A percentile compares a stretch with the other conserved stretches of the same genome.
These are phyloP conservation scores for Boletus rufocinnamomeus DNA, from an alignment of 768 basidiomycete genomes.

Conservation along the genomic window DNA sequence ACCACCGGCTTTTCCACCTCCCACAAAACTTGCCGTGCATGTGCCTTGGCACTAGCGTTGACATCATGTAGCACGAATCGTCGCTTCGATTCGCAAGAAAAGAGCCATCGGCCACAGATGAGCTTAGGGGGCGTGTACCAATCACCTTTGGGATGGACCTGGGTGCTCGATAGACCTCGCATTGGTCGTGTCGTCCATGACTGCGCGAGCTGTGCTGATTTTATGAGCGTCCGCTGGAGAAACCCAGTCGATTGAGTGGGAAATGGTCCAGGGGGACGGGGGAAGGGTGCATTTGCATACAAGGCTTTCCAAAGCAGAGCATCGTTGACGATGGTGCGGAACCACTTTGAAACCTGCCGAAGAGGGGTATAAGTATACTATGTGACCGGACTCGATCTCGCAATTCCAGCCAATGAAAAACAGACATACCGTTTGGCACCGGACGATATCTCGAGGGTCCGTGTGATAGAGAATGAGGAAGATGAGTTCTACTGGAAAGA, in stretches of 20 bases:
- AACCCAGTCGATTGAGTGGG: neutral
- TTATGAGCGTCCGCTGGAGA: slow-evolving; percentile 7
- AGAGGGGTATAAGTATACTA: neutral
- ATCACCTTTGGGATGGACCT: neutral
- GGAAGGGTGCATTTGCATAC: neutral
- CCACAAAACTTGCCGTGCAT: neutral
- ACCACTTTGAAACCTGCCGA: slow-evolving; percentile 8
- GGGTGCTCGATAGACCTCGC: neutral
- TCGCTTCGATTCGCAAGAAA: neutral
- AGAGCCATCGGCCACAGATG: slow-evolving; percentile 7
- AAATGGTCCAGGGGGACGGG: slow-evolving; percentile 1
- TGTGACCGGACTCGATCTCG: neutral
- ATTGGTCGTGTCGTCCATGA: slow-evolving; percentile 7
- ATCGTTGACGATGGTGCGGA: neutral
- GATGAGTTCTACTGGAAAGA: slow-evolving; percentile 1
- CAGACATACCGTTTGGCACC: neutral
- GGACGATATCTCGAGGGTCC: neutral
- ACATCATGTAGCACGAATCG: slow-evolving; percentile 1
- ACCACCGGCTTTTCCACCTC: neutral
- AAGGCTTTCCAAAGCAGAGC: neutral
- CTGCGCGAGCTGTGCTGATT: neutral
- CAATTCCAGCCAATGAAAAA: neutral
- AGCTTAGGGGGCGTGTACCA: neutral
- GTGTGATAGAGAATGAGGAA: neutral
- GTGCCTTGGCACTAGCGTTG: neutral